Base-by-base conservation (phyloP, 73 alveolate species). In the Blepharisma stoltei region DNA sequence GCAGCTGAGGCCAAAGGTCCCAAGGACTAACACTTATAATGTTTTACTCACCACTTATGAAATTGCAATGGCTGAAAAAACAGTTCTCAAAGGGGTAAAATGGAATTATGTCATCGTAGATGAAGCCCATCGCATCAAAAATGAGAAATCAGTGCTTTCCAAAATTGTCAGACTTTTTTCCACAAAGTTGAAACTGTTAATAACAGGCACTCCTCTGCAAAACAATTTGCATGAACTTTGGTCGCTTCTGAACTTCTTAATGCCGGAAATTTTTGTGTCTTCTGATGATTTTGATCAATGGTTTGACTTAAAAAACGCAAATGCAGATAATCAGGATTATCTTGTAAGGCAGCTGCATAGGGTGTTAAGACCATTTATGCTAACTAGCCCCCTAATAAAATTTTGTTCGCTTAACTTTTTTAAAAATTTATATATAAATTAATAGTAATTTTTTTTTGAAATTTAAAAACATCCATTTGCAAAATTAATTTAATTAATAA, bases 121-220 rank as follows among this genome's bases (percentile, higher is more conserved):
- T 78, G 99, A 96, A 86, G 99, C 99, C 25, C 98, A 96, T 60
- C 89, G 98, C 71, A 83, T 96, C 71, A 96, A 96, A 83, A 96
- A 96, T 86, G 99, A 96, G 52, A 89, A 89, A 90, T 90, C 93
- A 6, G 89, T 90, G 54, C 89, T 96, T 54, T 86, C 96, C 46
- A 82, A 71, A 47, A 87, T 86, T 6, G 91, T 96, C 0, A 84
- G 98, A 75, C 81, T 80, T 54, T 87, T 94, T 54, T 86, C 86
- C 65, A 52, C 66, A 4, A 52, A 52, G 23, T 20, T 14, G 9
- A 96, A 97, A 79, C 90, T 96, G 23, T 76, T 96, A 67, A 86
- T 96, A 4, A 94, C 76, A 18, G 76, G 76, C 20, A 67, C 78
- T 11, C 78, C 78, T 27, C 55, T 67, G 23, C 78, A 67, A 25